Evolutionary conservation across 495 filamentous ascomycete genomes (phyloP).

Genomic region (Penicillium lividum): DNA sequence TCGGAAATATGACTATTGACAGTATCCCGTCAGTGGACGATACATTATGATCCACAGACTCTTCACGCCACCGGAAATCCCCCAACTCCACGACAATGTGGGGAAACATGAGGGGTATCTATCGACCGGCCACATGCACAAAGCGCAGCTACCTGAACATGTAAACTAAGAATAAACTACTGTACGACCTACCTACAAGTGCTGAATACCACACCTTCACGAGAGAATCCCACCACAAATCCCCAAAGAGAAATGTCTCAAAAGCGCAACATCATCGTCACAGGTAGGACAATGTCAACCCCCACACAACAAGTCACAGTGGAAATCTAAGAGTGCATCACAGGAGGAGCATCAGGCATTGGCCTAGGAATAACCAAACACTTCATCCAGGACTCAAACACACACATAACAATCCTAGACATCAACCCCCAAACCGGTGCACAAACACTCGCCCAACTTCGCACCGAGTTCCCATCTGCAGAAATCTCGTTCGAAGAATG

Average conservation of each 20-base stretch:
- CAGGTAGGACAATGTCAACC: conserved; percentile 15
- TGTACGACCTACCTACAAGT: too few species aligned
- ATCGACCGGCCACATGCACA: neutral
- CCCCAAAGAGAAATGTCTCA: conserved; percentile 11
- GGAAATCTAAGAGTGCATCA: too few species aligned
- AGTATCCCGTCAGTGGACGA: neutral
- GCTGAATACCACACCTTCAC: too few species aligned
- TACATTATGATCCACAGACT: neutral
- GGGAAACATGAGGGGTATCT: conserved; percentile 8
- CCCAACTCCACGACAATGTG: conserved; percentile 27
- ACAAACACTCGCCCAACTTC: conserved; percentile 31
- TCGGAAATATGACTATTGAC: neutral
- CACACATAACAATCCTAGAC: conserved; percentile 53
- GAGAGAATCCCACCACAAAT: neutral
- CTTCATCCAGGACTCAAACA: conserved; percentile 46
- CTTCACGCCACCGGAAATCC: conserved; percentile 23
- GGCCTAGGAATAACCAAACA: conserved; percentile 50
- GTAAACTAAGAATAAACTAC: too few species aligned
- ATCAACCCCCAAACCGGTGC: conserved; percentile 39
- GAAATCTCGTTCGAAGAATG: conserved; percentile 44
- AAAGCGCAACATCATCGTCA: conserved; percentile 28
- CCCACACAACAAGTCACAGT: too few species aligned
- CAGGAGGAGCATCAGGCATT: conserved; percentile 57
- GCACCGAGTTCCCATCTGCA: conserved; percentile 34
- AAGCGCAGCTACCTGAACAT: too few species aligned